Conservation (phyloP, 1,139 yeast genomes). For the Geotrichum armillariae region DNA sequence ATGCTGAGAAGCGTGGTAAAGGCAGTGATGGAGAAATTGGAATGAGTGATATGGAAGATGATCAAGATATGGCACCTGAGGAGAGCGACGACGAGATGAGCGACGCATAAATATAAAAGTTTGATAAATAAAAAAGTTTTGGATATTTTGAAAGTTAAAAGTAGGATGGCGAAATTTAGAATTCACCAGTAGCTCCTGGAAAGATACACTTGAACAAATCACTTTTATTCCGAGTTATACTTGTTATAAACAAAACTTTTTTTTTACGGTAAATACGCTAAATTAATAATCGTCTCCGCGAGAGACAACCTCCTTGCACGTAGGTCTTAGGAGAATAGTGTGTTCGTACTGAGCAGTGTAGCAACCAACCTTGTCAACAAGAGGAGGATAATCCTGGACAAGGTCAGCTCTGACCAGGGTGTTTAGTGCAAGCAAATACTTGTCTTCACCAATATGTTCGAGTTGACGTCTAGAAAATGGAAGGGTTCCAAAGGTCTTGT, state of each 20-base stretch:
- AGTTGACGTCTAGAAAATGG: constrained; percentile 97
- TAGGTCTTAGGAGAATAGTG: constrained; percentile 86
- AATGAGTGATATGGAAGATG: constrained; percentile 16
- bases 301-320: constrained; percentile 89
- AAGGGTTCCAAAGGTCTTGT: constrained; percentile 83
- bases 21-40: constrained; percentile 17
- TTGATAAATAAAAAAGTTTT: background rate
- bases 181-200: too few relatives aligned
- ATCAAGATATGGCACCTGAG: background rate
- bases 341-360: constrained; percentile 98
- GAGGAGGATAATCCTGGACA: constrained; percentile 96
- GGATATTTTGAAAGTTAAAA: too few relatives aligned
- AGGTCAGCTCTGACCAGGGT: constrained; percentile 82
- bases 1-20: background rate
- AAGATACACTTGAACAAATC: too few relatives aligned
- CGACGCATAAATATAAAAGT: constrained; percentile 2
- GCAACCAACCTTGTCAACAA: constrained; percentile 73
- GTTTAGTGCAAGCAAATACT: constrained; percentile 85
- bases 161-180: too few relatives aligned
- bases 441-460: constrained; percentile 89
- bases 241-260: too few relatives aligned
- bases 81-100: constrained; percentile 3
- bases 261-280: too few relatives aligned
- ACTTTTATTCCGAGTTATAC: too few relatives aligned
- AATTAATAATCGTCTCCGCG: constrained; percentile 91